phyloP scores from a whole-genome alignment of 768 basidiomycete genomes.

The Rhodotorula sphaerocarpa region DNA sequence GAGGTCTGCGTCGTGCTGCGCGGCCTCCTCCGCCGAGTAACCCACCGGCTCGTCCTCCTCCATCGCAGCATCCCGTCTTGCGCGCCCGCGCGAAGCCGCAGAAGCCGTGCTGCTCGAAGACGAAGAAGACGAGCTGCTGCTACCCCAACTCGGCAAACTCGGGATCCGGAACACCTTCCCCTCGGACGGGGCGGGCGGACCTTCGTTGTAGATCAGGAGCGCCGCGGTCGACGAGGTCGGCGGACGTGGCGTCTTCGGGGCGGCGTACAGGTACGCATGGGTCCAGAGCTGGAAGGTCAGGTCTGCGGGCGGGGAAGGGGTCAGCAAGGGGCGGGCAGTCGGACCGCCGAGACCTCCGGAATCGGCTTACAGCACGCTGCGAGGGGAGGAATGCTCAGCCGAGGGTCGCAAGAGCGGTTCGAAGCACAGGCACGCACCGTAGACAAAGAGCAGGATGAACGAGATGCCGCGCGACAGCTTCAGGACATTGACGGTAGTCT shows the following conservation, averaged over 20 bases:
- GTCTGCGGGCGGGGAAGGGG: not conserved
- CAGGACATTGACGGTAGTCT: conserved; percentile 24
- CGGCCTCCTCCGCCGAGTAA: not conserved
- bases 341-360: too few species aligned
- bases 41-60: not conserved
- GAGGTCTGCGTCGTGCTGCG: not conserved
- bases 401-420: conserved; percentile 67
- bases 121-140: conserved; percentile 3
- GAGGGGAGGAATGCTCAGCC: too few species aligned
- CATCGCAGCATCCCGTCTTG: not conserved
- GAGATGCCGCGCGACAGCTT: conserved; percentile 44
- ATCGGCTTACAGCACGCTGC: conserved; percentile 1
- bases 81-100: too few species aligned
- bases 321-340: not conserved
- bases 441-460: conserved; percentile 68
- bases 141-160: conserved; percentile 25
- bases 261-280: conserved; percentile 50
- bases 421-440: conserved; percentile 53
- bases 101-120: too few species aligned
- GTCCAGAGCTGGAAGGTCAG: conserved; percentile 33
- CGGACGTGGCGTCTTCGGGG: not conserved
- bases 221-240: not conserved
- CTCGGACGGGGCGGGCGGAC: conserved; percentile 26
- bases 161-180: conserved; percentile 30
- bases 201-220: conserved; percentile 19